These are phyloP conservation scores for Breynia disticha DNA, from an alignment of 441 rosid genomes.

Conservation along the genomic window DNA sequence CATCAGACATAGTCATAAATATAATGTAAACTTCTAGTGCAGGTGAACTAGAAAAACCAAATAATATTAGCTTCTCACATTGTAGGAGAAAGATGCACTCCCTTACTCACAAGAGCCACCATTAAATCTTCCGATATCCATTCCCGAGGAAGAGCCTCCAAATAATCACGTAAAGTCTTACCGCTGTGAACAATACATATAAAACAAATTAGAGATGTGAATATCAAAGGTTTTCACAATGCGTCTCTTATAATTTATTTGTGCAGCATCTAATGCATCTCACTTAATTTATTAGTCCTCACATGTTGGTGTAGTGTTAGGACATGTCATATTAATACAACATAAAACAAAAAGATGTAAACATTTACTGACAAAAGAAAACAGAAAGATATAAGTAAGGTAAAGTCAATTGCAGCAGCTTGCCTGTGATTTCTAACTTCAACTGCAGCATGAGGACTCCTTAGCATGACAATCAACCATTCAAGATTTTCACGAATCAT, in stretches of 20 bases:
- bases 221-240: too few species aligned
- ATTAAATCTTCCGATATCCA: slow-evolving; percentile 98
- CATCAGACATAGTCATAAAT: slow-evolving; percentile 5
- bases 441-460: slow-evolving; percentile 72
- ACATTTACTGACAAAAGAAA: background rate
- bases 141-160: slow-evolving; percentile 97
- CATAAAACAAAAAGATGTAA: background rate
- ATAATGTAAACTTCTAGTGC: slow-evolving; percentile 5
- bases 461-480: slow-evolving; percentile 90
- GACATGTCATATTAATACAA: too few species aligned
- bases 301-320: too few species aligned
- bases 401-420: slow-evolving; percentile 16
- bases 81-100: slow-evolving; percentile 87
- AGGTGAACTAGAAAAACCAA: slow-evolving; percentile 11
- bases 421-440: slow-evolving; percentile 92
- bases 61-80: slow-evolving; percentile 40
- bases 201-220: slow-evolving; percentile 10
- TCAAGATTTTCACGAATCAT: slow-evolving; percentile 98
- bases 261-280: too few species aligned
- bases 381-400: background rate
- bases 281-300: too few species aligned
- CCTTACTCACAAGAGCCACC: slow-evolving; percentile 76
- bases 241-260: too few species aligned
- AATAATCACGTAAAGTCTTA: slow-evolving; percentile 77
- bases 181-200: slow-evolving; percentile 50